A percentile compares a stretch with the other conserved stretches of the same genome.
Conservation (phyloP, 2,329 filamentous ascomycete genomes). For the Fusarium liriodendri region DNA sequence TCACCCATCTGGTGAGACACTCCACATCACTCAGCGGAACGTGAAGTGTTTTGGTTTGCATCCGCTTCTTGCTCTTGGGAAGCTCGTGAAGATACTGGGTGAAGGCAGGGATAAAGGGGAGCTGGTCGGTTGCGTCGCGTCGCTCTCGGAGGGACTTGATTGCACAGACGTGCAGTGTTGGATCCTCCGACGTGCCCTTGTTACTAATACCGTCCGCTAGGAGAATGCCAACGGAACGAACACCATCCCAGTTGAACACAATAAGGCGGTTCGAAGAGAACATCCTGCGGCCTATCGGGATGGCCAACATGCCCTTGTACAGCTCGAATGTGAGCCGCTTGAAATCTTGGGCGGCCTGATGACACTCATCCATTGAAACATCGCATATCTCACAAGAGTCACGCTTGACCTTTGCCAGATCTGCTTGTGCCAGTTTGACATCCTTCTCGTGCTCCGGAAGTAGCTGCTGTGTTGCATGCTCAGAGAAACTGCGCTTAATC, state of each 20-base stretch:
- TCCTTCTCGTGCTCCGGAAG: constrained; percentile 96
- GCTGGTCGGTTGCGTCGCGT: constrained; percentile 83
- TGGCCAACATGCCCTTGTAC: constrained; percentile 79
- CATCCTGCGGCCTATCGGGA: constrained; percentile 84
- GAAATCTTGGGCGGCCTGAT: constrained; percentile 84
- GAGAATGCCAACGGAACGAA: constrained; percentile 84
- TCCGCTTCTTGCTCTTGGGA: constrained; percentile 73
- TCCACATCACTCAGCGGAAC: constrained; percentile 84
- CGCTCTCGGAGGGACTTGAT: constrained; percentile 75
- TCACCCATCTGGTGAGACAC: constrained; percentile 79
- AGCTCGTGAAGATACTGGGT: constrained; percentile 74
- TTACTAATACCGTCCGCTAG: constrained; percentile 78
- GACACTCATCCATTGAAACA: constrained; percentile 80
- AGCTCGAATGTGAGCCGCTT: constrained; percentile 83
- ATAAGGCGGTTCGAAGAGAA: constrained; percentile 81
- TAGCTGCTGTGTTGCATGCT: constrained; percentile 95
- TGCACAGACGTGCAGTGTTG: constrained; percentile 82
- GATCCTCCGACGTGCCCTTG: constrained; percentile 66
- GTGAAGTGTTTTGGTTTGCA: constrained; percentile 74
- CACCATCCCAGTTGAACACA: constrained; percentile 86
- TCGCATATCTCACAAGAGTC: constrained; percentile 88
- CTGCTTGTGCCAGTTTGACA: constrained; percentile 90
- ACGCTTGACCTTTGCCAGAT: constrained; percentile 88
- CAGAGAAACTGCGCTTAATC: constrained; percentile 99
- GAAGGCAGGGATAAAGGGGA: constrained; percentile 84